Percentiles rank a stretch among this genome's conserved stretches.
Evolutionary conservation across 768 basidiomycete genomes (phyloP).

Genomic region (Psilocybe sp.): DNA sequence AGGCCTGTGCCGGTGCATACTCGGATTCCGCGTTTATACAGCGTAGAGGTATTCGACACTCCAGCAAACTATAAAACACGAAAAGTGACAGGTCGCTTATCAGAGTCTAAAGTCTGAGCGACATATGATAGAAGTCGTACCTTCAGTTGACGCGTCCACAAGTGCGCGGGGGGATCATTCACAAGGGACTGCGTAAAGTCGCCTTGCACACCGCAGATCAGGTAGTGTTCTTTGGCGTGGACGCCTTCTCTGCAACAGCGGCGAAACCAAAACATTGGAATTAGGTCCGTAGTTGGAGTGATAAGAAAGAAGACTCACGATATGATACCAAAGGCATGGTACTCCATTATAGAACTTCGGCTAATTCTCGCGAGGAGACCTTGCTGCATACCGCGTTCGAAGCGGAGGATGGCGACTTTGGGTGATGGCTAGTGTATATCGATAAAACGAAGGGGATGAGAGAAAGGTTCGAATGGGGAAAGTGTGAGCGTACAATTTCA

Average conservation of each 20-base stretch:
- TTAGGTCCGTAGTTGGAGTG: background rate
- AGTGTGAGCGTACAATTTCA: conserved; percentile 57
- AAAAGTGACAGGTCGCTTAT: background rate
- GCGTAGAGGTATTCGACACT: conserved; percentile 72
- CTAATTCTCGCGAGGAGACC: conserved; percentile 77
- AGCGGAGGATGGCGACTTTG: conserved; percentile 77
- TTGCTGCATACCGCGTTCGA: conserved; percentile 85
- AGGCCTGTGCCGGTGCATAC: conserved; percentile 86
- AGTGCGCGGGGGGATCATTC: conserved; percentile 61
- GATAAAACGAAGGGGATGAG: conserved; percentile 6
- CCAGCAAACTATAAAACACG: conserved; percentile 59
- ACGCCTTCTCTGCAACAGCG: conserved; percentile 56
- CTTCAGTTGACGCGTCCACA: conserved; percentile 85
- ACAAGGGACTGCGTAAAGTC: conserved; percentile 79
- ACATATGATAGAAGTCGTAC: conserved; percentile 27
- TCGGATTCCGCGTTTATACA: conserved; percentile 80
- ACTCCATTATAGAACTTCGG: conserved; percentile 74
- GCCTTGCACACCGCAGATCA: conserved; percentile 83
- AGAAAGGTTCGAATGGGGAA: background rate
- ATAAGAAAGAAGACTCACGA: conserved; percentile 47
- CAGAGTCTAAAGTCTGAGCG: too few species aligned
- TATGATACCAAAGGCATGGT: conserved; percentile 83
- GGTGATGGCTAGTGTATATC: conserved; percentile 60
- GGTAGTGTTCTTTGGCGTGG: conserved; percentile 72
- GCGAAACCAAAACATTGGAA: conserved; percentile 4